Percentiles rank a stretch among this genome's conserved stretches.
phyloP scores from a whole-genome alignment of 2,329 filamentous ascomycete species.

The Penicillium sclerotigenum region DNA sequence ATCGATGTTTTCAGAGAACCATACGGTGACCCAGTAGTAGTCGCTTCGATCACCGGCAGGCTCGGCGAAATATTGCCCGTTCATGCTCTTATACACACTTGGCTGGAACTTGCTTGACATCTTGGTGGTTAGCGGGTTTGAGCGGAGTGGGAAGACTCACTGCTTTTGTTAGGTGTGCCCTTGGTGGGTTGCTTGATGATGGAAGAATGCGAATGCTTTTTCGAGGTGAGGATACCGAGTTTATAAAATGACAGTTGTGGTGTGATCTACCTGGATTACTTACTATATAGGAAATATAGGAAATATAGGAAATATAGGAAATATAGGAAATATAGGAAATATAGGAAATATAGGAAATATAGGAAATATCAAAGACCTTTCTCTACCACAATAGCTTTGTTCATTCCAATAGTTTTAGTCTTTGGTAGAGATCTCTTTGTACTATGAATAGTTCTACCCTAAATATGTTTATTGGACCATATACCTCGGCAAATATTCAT shows the following conservation, averaged over 20 bases:
- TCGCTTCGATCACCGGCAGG: not conserved
- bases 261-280: not conserved
- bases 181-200: no score
- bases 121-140: not conserved
- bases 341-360: not conserved
- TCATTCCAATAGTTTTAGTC: not conserved
- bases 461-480: not conserved
- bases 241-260: not conserved
- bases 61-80: not conserved
- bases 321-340: not conserved
- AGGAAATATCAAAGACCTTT: not conserved
- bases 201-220: not conserved
- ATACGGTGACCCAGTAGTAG: constrained; percentile 1
- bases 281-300: not conserved
- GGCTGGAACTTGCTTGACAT: not conserved
- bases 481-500: not conserved
- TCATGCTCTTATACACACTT: not conserved
- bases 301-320: not conserved
- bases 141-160: no score
- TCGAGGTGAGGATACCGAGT: not conserved
- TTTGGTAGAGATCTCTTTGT: not conserved
- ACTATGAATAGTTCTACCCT: not conserved
- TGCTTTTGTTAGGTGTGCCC: no score
- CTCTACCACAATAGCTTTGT: not conserved
- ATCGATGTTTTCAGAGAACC: not conserved